Conservation (phyloP, 345 rosid species). For the Heritiera fomes region DNA sequence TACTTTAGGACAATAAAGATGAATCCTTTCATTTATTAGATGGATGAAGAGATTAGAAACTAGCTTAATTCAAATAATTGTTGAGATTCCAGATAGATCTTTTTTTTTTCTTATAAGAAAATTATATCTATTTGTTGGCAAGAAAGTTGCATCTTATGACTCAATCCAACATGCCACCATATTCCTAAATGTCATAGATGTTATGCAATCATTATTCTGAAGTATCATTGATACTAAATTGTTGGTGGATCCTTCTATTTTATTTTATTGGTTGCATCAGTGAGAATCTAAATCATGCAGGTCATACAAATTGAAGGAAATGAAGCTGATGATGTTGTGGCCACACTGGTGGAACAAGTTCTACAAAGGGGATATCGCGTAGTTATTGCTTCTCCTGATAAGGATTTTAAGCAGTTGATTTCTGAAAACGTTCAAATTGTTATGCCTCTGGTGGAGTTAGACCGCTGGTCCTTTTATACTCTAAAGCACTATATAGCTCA, state of each 20-base stretch:
- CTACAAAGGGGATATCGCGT: slow-evolving; percentile 57
- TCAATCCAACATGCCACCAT: background rate
- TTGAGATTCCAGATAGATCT: background rate
- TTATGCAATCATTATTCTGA: background rate
- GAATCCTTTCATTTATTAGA: background rate
- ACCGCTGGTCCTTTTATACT: slow-evolving; percentile 92
- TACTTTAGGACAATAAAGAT: background rate
- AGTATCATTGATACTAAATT: slow-evolving; percentile 9
- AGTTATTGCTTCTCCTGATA: slow-evolving; percentile 93
- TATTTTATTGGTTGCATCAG: background rate
- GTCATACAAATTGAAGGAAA: slow-evolving; percentile 72
- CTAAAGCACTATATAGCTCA: slow-evolving; percentile 76
- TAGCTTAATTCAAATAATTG: background rate
- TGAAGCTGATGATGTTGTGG: slow-evolving; percentile 94
- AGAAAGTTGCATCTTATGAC: slow-evolving; percentile 1
- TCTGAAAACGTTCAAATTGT: slow-evolving; percentile 91
- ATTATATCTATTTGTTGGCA: no score
- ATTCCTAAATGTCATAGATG: background rate
- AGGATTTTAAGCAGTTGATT: slow-evolving; percentile 93
- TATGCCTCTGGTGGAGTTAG: slow-evolving; percentile 69
- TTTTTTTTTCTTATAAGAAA: background rate
- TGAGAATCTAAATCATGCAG: slow-evolving; percentile 39
- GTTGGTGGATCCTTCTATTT: background rate
- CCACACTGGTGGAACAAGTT: slow-evolving; percentile 67
- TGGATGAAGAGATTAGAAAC: background rate